These are phyloP conservation scores for Ambrosia hybrid DNA, from an alignment of 140 eudicot species.

Conservation along the genomic window DNA sequence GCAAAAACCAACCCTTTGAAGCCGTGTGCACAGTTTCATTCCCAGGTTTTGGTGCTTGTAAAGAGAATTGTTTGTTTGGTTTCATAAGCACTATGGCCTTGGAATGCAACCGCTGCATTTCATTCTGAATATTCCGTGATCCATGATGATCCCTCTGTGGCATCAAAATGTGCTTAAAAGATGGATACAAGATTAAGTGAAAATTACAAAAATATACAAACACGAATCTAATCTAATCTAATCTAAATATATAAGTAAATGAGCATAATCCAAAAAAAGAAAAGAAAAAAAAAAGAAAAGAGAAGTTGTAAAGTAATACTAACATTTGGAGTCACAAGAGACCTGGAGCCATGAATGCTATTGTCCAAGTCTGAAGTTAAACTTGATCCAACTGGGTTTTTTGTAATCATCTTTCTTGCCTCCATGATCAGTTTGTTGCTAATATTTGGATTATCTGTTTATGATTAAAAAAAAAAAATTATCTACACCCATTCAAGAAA, in stretches of 20 bases:
- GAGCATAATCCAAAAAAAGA: not conserved
- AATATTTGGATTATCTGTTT: conserved; percentile 49
- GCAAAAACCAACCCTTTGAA: too few relatives aligned
- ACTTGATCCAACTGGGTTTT: conserved; percentile 57
- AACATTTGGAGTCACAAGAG: conserved; percentile 43
- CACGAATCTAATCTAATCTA: not conserved
- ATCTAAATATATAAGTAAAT: conserved; percentile 14
- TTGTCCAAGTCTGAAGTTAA: conserved; percentile 41
- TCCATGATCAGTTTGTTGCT: conserved; percentile 55
- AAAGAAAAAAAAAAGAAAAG: not conserved
- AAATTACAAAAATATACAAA: not conserved
- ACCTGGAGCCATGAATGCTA: conserved; percentile 29
- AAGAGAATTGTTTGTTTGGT: conserved; percentile 13
- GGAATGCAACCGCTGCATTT: conserved; percentile 68
- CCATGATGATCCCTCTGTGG: conserved; percentile 49
- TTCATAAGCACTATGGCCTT: conserved; percentile 52
- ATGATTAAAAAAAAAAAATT: not conserved
- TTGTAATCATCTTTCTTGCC: conserved; percentile 73
- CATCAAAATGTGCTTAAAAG: conserved; percentile 2
- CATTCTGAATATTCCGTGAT: too few relatives aligned
- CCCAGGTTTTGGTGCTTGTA: conserved; percentile 26
- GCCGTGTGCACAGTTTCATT: too few relatives aligned
- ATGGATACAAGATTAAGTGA: not conserved
- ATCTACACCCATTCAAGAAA: conserved; percentile 3
- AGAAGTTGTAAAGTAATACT: conserved; percentile 24